A percentile compares a stretch with the other conserved stretches of the same genome.
phyloP scores from a whole-genome alignment of 2,329 filamentous ascomycete genomes.

The Venturia oleaginea region DNA sequence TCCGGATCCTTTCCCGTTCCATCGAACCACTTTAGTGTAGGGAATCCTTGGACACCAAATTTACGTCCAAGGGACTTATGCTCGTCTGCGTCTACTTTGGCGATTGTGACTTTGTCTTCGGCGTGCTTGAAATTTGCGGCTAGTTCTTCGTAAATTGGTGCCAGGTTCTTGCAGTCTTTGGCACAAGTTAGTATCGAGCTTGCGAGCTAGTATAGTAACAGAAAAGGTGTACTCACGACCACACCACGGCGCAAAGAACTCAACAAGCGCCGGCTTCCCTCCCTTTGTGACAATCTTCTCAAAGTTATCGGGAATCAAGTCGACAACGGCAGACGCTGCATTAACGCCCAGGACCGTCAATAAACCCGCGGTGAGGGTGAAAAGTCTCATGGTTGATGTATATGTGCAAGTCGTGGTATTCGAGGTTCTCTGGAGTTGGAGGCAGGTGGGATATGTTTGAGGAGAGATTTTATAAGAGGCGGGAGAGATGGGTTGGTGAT shows the following conservation, averaged over 20 bases:
- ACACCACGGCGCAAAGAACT: slow-evolving; percentile 98
- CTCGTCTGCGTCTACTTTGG: slow-evolving; percentile 90
- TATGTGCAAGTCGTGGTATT: background rate
- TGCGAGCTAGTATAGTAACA: background rate
- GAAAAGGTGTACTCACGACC: slow-evolving; percentile 42
- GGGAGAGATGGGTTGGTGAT: background rate
- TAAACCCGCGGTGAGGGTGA: background rate
- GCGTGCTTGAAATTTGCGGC: slow-evolving; percentile 63
- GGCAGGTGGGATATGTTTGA: background rate
- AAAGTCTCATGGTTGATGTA: slow-evolving; percentile 3
- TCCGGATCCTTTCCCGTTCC: slow-evolving; percentile 78
- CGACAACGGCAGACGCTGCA: slow-evolving; percentile 75
- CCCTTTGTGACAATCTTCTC: slow-evolving; percentile 81
- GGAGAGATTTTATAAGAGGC: background rate
- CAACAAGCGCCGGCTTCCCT: slow-evolving; percentile 89
- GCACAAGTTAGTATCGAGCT: background rate
- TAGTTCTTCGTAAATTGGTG: slow-evolving; percentile 89
- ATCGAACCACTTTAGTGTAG: slow-evolving; percentile 95
- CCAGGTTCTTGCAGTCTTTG: slow-evolving; percentile 86
- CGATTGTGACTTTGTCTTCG: slow-evolving; percentile 72
- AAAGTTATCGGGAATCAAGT: slow-evolving; percentile 85
- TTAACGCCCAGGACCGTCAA: slow-evolving; percentile 3
- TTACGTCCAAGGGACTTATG: slow-evolving; percentile 76
- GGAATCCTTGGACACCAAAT: slow-evolving; percentile 89
- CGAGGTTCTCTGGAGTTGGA: background rate